Evolutionary conservation across 257 asterid genomes (phyloP).

Genomic region (Jacaranda mimosifolia): DNA sequence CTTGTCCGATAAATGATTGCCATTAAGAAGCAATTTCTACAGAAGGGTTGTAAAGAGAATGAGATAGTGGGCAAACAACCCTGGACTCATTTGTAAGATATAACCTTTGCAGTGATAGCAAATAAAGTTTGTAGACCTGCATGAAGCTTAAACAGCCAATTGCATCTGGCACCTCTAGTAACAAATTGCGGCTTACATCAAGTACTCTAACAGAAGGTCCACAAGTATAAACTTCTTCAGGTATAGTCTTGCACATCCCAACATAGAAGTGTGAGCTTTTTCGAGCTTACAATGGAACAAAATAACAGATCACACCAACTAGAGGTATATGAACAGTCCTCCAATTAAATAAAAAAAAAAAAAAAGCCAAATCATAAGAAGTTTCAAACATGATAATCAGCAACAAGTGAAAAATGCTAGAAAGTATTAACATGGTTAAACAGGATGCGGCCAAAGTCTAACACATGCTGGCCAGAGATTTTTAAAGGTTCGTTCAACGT

Average conservation of each 20-base stretch:
- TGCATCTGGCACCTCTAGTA: constrained; percentile 66
- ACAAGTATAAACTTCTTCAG: constrained; percentile 80
- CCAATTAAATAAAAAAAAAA: constrained; percentile 20
- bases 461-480: background rate
- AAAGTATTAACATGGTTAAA: background rate
- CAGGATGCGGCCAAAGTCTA: background rate
- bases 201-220: constrained; percentile 72
- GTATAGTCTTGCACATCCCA: constrained; percentile 67
- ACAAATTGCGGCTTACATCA: constrained; percentile 71
- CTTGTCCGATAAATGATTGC: constrained; percentile 61
- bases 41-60: constrained; percentile 35
- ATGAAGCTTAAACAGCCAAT: constrained; percentile 60
- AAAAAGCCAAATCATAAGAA: background rate
- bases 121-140: constrained; percentile 55
- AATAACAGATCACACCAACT: constrained; percentile 21
- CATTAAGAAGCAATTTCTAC: constrained; percentile 74
- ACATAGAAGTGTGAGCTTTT: constrained; percentile 41
- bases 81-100: constrained; percentile 20
- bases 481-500: no score
- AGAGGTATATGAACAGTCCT: background rate
- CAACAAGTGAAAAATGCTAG: background rate
- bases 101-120: constrained; percentile 21
- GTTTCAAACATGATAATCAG: constrained; percentile 1
- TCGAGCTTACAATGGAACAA: constrained; percentile 25
- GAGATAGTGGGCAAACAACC: constrained; percentile 26